Conservation (phyloP, 768 basidiomycete species). For the Pleurotus djamor region DNA sequence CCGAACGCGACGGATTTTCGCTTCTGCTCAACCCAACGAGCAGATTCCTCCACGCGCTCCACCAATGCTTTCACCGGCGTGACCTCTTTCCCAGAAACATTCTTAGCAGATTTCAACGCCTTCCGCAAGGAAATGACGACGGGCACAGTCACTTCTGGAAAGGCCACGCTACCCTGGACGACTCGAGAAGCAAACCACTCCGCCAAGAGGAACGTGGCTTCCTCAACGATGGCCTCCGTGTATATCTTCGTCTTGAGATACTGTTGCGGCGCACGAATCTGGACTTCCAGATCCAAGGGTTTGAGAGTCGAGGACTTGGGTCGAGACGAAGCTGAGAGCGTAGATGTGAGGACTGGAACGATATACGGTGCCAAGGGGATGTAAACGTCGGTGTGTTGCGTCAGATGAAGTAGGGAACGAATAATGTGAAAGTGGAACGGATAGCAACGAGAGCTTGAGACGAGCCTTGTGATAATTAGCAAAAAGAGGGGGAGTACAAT, state of each 20-base stretch:
- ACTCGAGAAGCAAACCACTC: conserved; percentile 75
- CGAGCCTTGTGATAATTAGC: conserved; percentile 52
- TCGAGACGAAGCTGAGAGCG: conserved; percentile 63
- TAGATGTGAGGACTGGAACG: conserved; percentile 80
- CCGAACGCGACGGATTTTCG: conserved; percentile 72
- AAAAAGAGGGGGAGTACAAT: conserved; percentile 6
- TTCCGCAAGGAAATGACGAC: conserved; percentile 70
- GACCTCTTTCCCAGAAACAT: conserved; percentile 52
- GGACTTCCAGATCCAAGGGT: conserved; percentile 85
- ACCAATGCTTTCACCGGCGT: conserved; percentile 70
- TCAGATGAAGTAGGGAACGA: conserved; percentile 85
- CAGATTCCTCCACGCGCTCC: conserved; percentile 86
- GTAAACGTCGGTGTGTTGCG: conserved; percentile 80
- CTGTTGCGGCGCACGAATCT: conserved; percentile 84
- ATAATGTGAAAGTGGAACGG: conserved; percentile 93
- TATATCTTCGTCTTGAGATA: conserved; percentile 89
- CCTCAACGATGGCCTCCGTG: conserved; percentile 80
- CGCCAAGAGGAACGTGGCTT: conserved; percentile 71
- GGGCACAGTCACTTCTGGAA: conserved; percentile 90
- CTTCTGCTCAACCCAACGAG: conserved; percentile 71
- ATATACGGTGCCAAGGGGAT: conserved; percentile 87
- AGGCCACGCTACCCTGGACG: conserved; percentile 85
- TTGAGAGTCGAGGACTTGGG: conserved; percentile 84
- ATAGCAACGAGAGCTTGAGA: conserved; percentile 88
- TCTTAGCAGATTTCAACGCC: conserved; percentile 62